Conservation (phyloP, 352 stramenopile genomes). For the Thraustochytrium sp. region DNA sequence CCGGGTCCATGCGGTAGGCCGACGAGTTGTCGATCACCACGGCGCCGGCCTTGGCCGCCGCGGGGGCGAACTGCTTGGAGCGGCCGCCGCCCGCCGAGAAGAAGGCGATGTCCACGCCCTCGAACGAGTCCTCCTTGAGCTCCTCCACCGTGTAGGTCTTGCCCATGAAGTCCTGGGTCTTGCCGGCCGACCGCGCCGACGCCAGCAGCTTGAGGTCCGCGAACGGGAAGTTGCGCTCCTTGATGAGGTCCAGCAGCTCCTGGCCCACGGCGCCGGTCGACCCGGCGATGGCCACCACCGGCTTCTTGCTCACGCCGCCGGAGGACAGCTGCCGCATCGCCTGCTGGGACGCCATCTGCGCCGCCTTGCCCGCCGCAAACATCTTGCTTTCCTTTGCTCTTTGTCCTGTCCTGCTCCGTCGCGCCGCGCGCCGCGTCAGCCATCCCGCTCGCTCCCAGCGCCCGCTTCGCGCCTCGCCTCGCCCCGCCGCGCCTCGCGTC, state of each 20-base stretch:
- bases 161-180: slow-evolving; percentile 46
- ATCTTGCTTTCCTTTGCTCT: neutral
- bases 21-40: slow-evolving; percentile 53
- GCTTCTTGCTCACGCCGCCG: slow-evolving; percentile 34
- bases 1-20: slow-evolving; percentile 49
- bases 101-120: slow-evolving; percentile 50
- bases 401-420: too few species aligned
- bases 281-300: slow-evolving; percentile 46
- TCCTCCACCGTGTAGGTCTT: slow-evolving; percentile 49
- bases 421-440: too few species aligned
- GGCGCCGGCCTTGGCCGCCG: slow-evolving; percentile 32
- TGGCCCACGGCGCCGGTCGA: slow-evolving; percentile 48
- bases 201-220: slow-evolving; percentile 47
- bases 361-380: neutral
- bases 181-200: slow-evolving; percentile 44
- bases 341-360: neutral
- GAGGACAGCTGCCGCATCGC: neutral
- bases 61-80: slow-evolving; percentile 48
- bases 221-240: slow-evolving; percentile 43
- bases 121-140: slow-evolving; percentile 48
- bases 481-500: too few species aligned
- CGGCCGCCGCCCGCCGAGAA: slow-evolving; percentile 44
- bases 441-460: too few species aligned
- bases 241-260: slow-evolving; percentile 48
- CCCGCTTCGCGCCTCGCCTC: too few species aligned